A percentile compares a stretch with the other conserved stretches of the same genome.
These are phyloP conservation scores for Geotrichum macrosporum DNA, from an alignment of 1,139 yeast species.

Conservation along the genomic window DNA sequence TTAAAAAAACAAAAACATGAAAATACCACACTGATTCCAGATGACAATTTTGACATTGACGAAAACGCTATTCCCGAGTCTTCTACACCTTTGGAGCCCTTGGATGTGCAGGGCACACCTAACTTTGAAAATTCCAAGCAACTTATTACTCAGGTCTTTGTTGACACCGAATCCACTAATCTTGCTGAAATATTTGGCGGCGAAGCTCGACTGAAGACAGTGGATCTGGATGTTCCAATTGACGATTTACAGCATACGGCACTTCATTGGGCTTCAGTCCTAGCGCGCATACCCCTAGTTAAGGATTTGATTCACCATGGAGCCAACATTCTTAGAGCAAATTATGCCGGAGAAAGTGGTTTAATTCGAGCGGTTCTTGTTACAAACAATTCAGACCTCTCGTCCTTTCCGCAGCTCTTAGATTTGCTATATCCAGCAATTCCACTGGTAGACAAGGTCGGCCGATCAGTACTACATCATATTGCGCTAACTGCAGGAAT, in stretches of 20 bases:
- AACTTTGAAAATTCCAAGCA: constrained; percentile 51
- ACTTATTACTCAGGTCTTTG: constrained; percentile 52
- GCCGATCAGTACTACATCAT: constrained; percentile 88
- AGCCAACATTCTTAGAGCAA: constrained; percentile 62
- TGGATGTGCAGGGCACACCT: constrained; percentile 39
- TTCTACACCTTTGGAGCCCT: constrained; percentile 48
- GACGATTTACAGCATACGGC: constrained; percentile 94
- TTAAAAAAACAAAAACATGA: constrained; percentile 10
- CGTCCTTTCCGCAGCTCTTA: constrained; percentile 67
- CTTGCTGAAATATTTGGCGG: constrained; percentile 36
- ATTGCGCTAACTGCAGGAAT: constrained; percentile 76
- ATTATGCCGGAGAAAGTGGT: constrained; percentile 85
- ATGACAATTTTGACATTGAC: constrained; percentile 32
- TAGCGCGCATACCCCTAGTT: constrained; percentile 73
- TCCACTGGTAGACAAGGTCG: constrained; percentile 65
- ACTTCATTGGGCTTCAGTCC: constrained; percentile 92
- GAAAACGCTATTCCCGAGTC: constrained; percentile 28
- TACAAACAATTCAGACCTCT: constrained; percentile 75
- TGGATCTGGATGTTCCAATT: constrained; percentile 64
- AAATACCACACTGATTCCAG: constrained; percentile 21
- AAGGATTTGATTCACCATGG: constrained; percentile 70
- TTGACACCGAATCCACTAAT: constrained; percentile 45
- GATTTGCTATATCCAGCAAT: constrained; percentile 75
- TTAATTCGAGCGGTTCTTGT: constrained; percentile 83
- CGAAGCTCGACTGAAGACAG: constrained; percentile 16